Base-by-base conservation (phyloP, 192 early-diverging fungal genomes). In the Podochytrium sp. region DNA sequence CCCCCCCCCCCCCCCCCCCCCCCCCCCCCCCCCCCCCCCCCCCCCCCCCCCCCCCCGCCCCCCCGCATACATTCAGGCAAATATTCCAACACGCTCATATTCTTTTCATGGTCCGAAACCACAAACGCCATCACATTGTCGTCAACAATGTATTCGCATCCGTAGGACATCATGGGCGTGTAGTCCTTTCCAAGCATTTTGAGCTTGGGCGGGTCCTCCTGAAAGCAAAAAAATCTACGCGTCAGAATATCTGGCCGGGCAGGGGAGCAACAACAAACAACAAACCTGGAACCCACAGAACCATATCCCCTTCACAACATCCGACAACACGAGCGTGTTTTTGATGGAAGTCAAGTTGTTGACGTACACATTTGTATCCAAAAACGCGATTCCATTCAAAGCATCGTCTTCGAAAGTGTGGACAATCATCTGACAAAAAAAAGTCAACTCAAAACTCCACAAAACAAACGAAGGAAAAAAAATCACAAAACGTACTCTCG, bases 251-350 rank as follows among this genome's bases (percentile, higher is more conserved):
- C n/a, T n/a, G n/a, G n/a, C n/a, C n/a, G n/a, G n/a, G n/a, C n/a
- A n/a, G n/a, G n/a, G 49, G 3, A 73, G 40, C 16, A n/a, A 52
- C 69, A 18, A 67, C n/a, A n/a, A n/a, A n/a, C n/a, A n/a, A n/a
- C n/a, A n/a, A 74, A 91, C 91, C 83, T 98, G 97, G 74, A 97
- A 96, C 5, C 92, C 96, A 2, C 93, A 79, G 65, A 99, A 95
- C 89, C 93, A 93, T 3, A 95, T 83, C 29, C 93, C 90, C 75
- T 94, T 94, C 74, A 89, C 83, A 29, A 92, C 84, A 77, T 99
- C 98, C 51, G 92, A 94, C 2, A 98, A 76, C 20, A 96, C 75
- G 56, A 98, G 87, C 38, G 94, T 91, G 64, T 94, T 95, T 76
- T 95, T 97, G 68, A 99, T 86, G 0, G 94, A 84, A 3, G 80